Base-by-base conservation (phyloP, 2,329 filamentous ascomycete species). In the Trichoderma oligosporum region DNA sequence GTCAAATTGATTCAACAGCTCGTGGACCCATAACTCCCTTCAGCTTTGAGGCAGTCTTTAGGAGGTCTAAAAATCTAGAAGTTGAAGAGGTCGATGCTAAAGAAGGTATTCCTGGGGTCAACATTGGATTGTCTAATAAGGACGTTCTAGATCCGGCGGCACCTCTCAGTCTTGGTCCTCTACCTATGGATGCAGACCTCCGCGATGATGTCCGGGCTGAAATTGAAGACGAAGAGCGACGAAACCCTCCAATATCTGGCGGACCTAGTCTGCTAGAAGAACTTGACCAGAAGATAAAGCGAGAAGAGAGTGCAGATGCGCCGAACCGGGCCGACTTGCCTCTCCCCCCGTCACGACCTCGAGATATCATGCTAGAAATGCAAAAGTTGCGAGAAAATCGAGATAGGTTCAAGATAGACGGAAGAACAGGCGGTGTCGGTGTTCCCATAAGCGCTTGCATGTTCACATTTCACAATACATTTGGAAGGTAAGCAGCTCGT, bases 381-480 rank as follows among this genome's bases (percentile, higher is more conserved):
- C 90, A 94, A 67, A 94, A 93, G 69, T 85, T 97, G 8, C 89
- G 91, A 62, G 94, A 99, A 71, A 90, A 96, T 67, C 85, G 94
- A 20, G 93, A 97, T 67, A 83, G 93, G 16, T 96, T 97, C 71
- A 88, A 85, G 68, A 93, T 97, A 57, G 89, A 96, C 59, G 84
- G 86, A 18, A 84, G 88, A 31, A 93, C 89, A 11, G 89, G 91
- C 14, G 93, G 92, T 7, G 82, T 92, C 49, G 91, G 92, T 12
- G 84, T 91, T 55, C 86, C 86, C 24, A 80, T 97, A 59, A 96
- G 91, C 66, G 87, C 95, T 22, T 94, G 90, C 77, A 97, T 97
- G 89, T 97, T 95, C 70, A 99, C 94, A 0, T 96, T 97, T 68
- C 94, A 99, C 77, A 99, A 99, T 72, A 96, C 90, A 0, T 86